Base-by-base conservation (phyloP, 345 rosid species). In the Ceriops tagal region DNA sequence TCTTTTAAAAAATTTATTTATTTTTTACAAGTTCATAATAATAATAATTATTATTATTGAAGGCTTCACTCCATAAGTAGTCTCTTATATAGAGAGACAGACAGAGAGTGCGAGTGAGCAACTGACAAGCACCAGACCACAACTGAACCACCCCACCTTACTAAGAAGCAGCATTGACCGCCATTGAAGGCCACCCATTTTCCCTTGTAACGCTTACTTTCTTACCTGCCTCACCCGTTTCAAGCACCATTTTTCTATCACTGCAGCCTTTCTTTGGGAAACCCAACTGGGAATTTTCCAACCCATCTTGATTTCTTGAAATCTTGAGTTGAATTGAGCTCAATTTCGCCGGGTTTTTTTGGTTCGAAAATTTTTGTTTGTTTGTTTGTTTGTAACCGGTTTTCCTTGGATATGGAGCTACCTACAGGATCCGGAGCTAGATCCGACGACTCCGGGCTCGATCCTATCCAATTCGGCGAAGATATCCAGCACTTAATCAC, bases 401-500 rank as follows among this genome's bases (percentile, higher is more conserved):
- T 67, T 20, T 20, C 26, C 66, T 49, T 49, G 31, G 57, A 30
- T 32, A 86, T 83, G 92, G 92, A 87, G 76, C 73, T 75, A 51
- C 80, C 27, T n/a, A 67, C 71, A 52, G 81, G 80, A 37, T 43
- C 61, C 39, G 83, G 64, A 60, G 61, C 71, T 84, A 81, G 87
- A 88, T 88, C 90, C 81, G 80, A 71, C 27, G 69, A 73, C 5
- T 64, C 72, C 10, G 87, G 75, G 5, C 78, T 83, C 10, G 85
- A 84, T 47, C 76, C 88, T 16, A 53, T 81, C 61, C 84, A 84
- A 68, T 75, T 85, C 68, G 74, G 71, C 5, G 92, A 83, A 9
- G 88, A 88, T 65, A 82, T 88, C 68, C 88, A 78, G 26, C 87
- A 77, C 62, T 63, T 85, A 32, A 75, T 78, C 47, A 28, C 85